These are phyloP conservation scores for Quillaja saponaria DNA, from an alignment of 306 rosid species.

Conservation along the genomic window DNA sequence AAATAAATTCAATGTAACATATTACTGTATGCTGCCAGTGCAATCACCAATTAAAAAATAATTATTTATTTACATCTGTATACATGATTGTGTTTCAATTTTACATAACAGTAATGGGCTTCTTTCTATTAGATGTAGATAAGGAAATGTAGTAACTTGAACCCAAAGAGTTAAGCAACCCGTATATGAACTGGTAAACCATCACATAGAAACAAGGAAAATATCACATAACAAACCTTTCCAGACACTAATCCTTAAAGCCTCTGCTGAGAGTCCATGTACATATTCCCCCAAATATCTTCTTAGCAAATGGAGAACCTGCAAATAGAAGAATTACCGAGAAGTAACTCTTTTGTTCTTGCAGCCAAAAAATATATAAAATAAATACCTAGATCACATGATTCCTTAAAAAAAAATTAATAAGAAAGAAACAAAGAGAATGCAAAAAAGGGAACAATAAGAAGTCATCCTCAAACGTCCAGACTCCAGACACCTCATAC, in stretches of 20 bases:
- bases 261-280: conserved; percentile 90
- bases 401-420: neutral
- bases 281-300: conserved; percentile 96
- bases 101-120: neutral
- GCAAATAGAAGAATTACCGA: conserved; percentile 22
- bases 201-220: conserved; percentile 24
- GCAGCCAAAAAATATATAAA: conserved; percentile 1
- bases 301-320: conserved; percentile 94
- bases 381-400: neutral
- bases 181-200: neutral
- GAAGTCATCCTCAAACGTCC: neutral
- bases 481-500: neutral
- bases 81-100: neutral
- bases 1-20: neutral
- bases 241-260: conserved; percentile 96
- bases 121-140: neutral
- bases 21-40: neutral
- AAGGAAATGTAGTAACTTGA: neutral
- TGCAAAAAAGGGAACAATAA: too few species aligned
- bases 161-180: neutral
- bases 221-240: conserved; percentile 63
- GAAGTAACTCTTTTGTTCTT: neutral
- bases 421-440: neutral
- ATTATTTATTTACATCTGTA: neutral
- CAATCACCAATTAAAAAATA: neutral